Percentiles rank a stretch among this genome's conserved stretches.
Evolutionary conservation across 306 rosid genomes (phyloP).

Genomic region (Begonia peltatifolia): DNA sequence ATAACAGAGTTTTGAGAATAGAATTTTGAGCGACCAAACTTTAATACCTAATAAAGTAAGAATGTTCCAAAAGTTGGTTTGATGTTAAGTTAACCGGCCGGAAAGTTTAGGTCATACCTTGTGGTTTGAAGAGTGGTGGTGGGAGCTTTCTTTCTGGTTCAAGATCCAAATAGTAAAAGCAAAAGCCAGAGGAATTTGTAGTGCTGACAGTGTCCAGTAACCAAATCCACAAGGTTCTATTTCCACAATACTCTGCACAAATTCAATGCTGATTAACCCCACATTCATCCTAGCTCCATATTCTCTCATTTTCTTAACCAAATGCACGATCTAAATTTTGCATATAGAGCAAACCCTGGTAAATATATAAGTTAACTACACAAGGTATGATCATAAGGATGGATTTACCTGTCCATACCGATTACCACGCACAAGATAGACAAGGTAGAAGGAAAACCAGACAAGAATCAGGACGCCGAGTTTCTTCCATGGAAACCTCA

Average conservation of each 20-base stretch:
- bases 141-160: slow-evolving; percentile 27
- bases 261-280: too few species aligned
- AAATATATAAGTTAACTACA: too few species aligned
- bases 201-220: slow-evolving; percentile 65
- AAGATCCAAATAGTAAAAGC: slow-evolving; percentile 59
- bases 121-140: slow-evolving; percentile 21
- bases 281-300: too few species aligned
- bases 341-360: too few species aligned
- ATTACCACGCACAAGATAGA: slow-evolving; percentile 73
- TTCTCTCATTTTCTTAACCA: too few species aligned
- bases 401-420: slow-evolving; percentile 44
- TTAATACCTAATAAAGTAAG: too few species aligned
- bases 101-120: slow-evolving; percentile 22
- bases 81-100: too few species aligned
- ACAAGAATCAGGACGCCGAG: slow-evolving; percentile 44
- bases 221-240: slow-evolving; percentile 64
- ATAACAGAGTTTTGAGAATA: too few species aligned
- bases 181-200: slow-evolving; percentile 69
- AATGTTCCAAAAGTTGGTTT: too few species aligned
- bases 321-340: too few species aligned
- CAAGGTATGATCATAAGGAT: too few species aligned
- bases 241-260: slow-evolving; percentile 44
- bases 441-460: slow-evolving; percentile 58
- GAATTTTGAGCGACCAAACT: too few species aligned
- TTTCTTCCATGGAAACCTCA: slow-evolving; percentile 52